Percentiles rank a stretch among this genome's conserved stretches.
phyloP scores from a whole-genome alignment of 2,329 filamentous ascomycete genomes.

The Cladorrhinum sp. region DNA sequence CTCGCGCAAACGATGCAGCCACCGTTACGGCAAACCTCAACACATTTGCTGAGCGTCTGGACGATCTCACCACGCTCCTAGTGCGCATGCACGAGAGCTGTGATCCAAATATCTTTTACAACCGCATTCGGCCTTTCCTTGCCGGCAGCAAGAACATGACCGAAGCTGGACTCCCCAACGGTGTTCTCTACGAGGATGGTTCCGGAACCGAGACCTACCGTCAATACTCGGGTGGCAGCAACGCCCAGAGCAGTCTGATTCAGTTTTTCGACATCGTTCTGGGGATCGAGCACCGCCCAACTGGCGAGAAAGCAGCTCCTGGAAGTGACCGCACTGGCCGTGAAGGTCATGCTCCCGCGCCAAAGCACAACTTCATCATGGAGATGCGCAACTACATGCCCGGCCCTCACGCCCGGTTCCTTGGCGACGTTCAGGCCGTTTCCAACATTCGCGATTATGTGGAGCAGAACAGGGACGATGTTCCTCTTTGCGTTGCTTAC shows the following conservation, averaged over 20 bases:
- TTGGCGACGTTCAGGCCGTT: conserved; percentile 72
- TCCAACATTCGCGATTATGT: conserved; percentile 89
- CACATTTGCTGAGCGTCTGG: conserved; percentile 79
- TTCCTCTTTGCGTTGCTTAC: conserved; percentile 72
- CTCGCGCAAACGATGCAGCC: conserved; percentile 63
- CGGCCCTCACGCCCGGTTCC: conserved; percentile 82
- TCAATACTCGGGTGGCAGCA: conserved; percentile 90
- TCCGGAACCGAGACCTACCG: conserved; percentile 66
- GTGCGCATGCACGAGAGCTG: conserved; percentile 93
- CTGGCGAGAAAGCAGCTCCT: conserved; percentile 63
- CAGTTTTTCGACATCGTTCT: conserved; percentile 96
- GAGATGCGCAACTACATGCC: conserved; percentile 99
- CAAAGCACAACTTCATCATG: conserved; percentile 83
- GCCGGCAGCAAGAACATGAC: conserved; percentile 98
- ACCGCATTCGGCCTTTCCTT: conserved; percentile 92
- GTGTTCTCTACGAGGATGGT: conserved; percentile 83
- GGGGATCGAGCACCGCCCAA: conserved; percentile 85
- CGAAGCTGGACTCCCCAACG: conserved; percentile 83
- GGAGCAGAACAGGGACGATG: conserved; percentile 57
- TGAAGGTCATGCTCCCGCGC: conserved; percentile 42
- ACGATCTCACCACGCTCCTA: conserved; percentile 75
- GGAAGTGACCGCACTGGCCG: conserved; percentile 37
- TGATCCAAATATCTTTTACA: conserved; percentile 91
- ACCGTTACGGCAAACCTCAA: conserved; percentile 75
- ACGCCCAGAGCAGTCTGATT: conserved; percentile 93